Evolutionary conservation across 2,329 filamentous ascomycete genomes (phyloP).

Genomic region (Septoria linicola): DNA sequence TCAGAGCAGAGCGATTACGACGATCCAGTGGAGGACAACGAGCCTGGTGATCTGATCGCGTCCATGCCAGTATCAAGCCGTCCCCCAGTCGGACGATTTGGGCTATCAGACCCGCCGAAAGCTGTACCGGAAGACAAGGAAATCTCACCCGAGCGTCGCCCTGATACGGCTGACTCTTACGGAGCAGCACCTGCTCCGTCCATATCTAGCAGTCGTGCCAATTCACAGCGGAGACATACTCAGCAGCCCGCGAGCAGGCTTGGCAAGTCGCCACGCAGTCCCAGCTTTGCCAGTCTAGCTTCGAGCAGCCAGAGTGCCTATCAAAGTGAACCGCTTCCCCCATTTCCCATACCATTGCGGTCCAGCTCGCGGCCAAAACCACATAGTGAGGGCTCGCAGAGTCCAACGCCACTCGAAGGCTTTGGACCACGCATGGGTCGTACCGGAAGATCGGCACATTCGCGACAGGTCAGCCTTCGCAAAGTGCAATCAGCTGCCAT

Average conservation of each 20-base stretch:
- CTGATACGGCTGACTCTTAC: slow-evolving; percentile 34
- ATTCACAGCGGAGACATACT: slow-evolving; percentile 26
- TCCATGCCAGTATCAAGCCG: slow-evolving; percentile 30
- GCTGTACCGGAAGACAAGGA: slow-evolving; percentile 39
- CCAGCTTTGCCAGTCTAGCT: slow-evolving; percentile 58
- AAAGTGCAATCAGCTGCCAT: slow-evolving; percentile 82
- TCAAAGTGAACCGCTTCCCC: slow-evolving; percentile 54
- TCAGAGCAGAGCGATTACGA: slow-evolving; percentile 34
- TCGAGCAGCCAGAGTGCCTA: slow-evolving; percentile 39
- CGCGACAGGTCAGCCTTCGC: slow-evolving; percentile 55
- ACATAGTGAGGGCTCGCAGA: slow-evolving; percentile 73
- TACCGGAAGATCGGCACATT: slow-evolving; percentile 21
- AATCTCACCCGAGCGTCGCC: slow-evolving; percentile 37
- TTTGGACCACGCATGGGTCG: slow-evolving; percentile 24
- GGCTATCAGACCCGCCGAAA: slow-evolving; percentile 35
- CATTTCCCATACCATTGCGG: slow-evolving; percentile 87
- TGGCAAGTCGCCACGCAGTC: slow-evolving; percentile 54
- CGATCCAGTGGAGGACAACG: slow-evolving; percentile 26
- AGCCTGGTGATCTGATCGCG: slow-evolving; percentile 31
- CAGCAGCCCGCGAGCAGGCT: slow-evolving; percentile 27
- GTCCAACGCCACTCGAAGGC: slow-evolving; percentile 63
- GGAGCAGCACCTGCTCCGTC: slow-evolving; percentile 37
- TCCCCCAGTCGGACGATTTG: slow-evolving; percentile 34
- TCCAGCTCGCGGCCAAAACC: slow-evolving; percentile 78
- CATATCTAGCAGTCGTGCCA: slow-evolving; percentile 33